phyloP scores from a whole-genome alignment of 805 yeast genomes.

The Candida quercuum region DNA sequence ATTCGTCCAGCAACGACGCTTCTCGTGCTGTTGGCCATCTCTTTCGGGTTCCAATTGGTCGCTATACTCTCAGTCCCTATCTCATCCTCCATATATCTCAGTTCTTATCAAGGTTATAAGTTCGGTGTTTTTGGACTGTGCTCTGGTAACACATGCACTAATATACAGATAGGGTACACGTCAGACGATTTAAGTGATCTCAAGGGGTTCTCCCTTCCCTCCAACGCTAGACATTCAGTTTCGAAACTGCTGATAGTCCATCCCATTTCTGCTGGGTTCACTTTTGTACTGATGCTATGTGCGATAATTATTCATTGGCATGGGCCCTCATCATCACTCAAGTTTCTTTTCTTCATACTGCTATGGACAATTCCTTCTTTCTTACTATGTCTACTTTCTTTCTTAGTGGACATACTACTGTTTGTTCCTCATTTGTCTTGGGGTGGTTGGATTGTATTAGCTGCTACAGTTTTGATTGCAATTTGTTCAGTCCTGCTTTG shows the following conservation, averaged over 20 bases:
- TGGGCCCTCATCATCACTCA: constrained; percentile 29
- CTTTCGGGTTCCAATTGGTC: constrained; percentile 53
- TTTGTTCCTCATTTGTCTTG: constrained; percentile 73
- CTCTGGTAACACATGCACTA: constrained; percentile 32
- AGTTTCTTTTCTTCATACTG: constrained; percentile 45
- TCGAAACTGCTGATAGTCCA: constrained; percentile 63
- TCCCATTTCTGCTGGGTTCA: constrained; percentile 55
- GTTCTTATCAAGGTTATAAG: constrained; percentile 41
- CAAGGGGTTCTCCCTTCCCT: constrained; percentile 45
- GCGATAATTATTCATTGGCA: constrained; percentile 35
- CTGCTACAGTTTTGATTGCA: constrained; percentile 61
- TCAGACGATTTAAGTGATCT: constrained; percentile 27
- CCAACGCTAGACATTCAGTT: constrained; percentile 52
- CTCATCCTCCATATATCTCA: constrained; percentile 41
- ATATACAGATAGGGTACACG: constrained; percentile 38
- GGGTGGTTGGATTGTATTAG: constrained; percentile 81
- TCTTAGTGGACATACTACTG: constrained; percentile 74
- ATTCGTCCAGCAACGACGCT: constrained; percentile 31
- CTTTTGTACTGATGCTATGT: constrained; percentile 39
- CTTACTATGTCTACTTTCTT: constrained; percentile 62
- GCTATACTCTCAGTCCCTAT: constrained; percentile 61
- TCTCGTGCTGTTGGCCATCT: constrained; percentile 35
- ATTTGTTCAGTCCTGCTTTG: constrained; percentile 62
- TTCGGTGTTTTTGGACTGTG: constrained; percentile 77
- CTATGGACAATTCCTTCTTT: constrained; percentile 64